Conservation (phyloP, 2,329 filamentous ascomycete species). For the Arachnomyces sp. region DNA sequence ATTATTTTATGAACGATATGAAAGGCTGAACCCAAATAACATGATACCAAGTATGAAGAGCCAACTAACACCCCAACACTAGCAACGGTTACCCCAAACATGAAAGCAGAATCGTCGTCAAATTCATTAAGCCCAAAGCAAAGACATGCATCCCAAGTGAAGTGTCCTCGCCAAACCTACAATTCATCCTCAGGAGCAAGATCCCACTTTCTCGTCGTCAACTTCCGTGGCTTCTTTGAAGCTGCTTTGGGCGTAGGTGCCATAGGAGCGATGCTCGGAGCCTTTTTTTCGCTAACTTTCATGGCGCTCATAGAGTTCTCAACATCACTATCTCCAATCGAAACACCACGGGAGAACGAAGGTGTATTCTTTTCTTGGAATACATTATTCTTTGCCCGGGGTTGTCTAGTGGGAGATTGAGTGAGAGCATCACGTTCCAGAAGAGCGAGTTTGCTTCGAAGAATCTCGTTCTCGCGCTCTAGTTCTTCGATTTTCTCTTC, state of each 20-base stretch:
- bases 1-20: no score
- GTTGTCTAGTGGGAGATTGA: conserved; percentile 54
- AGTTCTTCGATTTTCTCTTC: conserved; percentile 57
- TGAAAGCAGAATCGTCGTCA: no score
- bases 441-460: conserved; percentile 56
- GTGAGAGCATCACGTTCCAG: conserved; percentile 58
- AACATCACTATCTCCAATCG: conserved; percentile 30
- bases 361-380: conserved; percentile 21
- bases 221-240: conserved; percentile 35
- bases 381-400: conserved; percentile 13
- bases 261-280: conserved; percentile 20
- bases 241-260: conserved; percentile 19
- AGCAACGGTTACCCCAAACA: no score
- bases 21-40: no score
- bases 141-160: no score
- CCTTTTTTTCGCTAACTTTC: conserved; percentile 18
- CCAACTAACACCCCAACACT: no score
- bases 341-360: conserved; percentile 7
- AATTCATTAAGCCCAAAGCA: no score
- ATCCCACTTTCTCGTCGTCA: conserved; percentile 41
- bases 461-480: conserved; percentile 61
- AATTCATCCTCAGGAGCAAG: conserved; percentile 35
- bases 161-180: conserved; percentile 9
- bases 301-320: conserved; percentile 26
- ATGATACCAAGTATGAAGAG: no score